Percentiles rank a stretch among this genome's conserved stretches.
Conservation (phyloP, 306 rosid species). For the Crotalaria pallida region DNA sequence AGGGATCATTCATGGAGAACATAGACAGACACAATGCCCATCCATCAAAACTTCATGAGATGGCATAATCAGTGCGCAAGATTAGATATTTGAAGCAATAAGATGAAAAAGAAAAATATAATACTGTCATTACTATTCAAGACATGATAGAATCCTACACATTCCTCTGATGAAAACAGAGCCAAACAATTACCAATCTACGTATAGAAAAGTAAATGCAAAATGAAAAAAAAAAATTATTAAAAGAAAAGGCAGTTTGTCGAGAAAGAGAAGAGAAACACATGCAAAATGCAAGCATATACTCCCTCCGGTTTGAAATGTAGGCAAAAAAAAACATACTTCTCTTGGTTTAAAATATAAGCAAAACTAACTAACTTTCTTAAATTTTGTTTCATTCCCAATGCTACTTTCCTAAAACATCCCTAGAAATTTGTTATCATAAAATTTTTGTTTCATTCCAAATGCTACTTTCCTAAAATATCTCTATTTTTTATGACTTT, state of each 20-base stretch:
- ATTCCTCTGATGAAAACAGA: neutral
- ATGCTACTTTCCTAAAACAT: no score
- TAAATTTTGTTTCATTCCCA: no score
- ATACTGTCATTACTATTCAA: neutral
- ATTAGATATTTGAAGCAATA: constrained; percentile 4
- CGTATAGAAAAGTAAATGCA: neutral
- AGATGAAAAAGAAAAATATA: neutral
- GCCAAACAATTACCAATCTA: neutral
- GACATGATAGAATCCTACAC: neutral
- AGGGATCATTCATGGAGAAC: neutral
- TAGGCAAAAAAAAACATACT: no score
- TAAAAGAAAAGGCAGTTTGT: neutral
- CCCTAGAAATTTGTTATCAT: no score
- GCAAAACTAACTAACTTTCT: no score
- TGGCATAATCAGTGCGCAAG: neutral
- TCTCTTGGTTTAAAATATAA: no score
- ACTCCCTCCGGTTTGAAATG: no score
- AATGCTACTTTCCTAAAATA: no score
- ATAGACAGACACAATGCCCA: neutral
- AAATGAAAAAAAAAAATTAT: neutral
- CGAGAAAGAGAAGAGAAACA: neutral
- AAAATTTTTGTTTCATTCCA: no score
- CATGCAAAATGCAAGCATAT: neutral
- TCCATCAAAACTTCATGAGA: neutral
- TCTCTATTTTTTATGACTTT: no score